Evolutionary conservation across 495 filamentous ascomycete genomes (phyloP).

Genomic region (Lophiotrema nucula): DNA sequence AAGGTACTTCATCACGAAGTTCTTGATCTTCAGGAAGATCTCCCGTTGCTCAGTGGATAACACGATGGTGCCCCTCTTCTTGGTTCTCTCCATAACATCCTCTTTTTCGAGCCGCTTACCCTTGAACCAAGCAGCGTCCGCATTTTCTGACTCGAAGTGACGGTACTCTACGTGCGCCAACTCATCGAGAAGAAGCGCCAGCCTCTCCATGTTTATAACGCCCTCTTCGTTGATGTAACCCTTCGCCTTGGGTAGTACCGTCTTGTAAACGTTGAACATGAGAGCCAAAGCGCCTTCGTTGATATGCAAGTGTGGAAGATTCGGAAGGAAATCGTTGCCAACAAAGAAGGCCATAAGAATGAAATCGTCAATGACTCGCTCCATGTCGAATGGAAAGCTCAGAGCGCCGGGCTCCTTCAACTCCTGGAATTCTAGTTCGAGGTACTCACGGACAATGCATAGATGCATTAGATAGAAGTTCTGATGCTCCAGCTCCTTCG

Average conservation of each 20-base stretch:
- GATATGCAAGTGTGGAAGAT: slow-evolving; percentile 94
- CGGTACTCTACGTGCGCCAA: slow-evolving; percentile 81
- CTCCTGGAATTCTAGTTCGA: slow-evolving; percentile 96
- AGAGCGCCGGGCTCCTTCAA: slow-evolving; percentile 74
- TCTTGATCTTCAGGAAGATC: slow-evolving; percentile 77
- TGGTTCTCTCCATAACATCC: slow-evolving; percentile 62
- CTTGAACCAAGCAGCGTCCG: slow-evolving; percentile 89
- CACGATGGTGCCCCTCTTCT: slow-evolving; percentile 61
- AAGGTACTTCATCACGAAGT: slow-evolving; percentile 66
- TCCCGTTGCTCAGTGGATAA: slow-evolving; percentile 79
- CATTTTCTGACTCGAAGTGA: slow-evolving; percentile 85
- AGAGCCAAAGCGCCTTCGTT: slow-evolving; percentile 94
- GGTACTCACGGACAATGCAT: slow-evolving; percentile 93
- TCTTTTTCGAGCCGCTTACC: slow-evolving; percentile 68
- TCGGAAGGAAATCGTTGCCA: slow-evolving; percentile 98
- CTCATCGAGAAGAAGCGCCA: slow-evolving; percentile 77
- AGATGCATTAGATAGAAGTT: slow-evolving; percentile 98
- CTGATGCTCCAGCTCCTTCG: slow-evolving; percentile 95
- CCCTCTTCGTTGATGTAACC: slow-evolving; percentile 97
- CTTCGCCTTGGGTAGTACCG: slow-evolving; percentile 78
- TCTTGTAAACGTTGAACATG: slow-evolving; percentile 97
- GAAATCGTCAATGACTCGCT: slow-evolving; percentile 97
- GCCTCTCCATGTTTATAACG: slow-evolving; percentile 77
- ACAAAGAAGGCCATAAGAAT: slow-evolving; percentile 99
- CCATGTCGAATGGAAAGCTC: slow-evolving; percentile 84